Percentiles rank a stretch among this genome's conserved stretches.
These are phyloP conservation scores for Tetrahymena malaccensis DNA, from an alignment of 73 alveolate species.

Conservation along the genomic window DNA sequence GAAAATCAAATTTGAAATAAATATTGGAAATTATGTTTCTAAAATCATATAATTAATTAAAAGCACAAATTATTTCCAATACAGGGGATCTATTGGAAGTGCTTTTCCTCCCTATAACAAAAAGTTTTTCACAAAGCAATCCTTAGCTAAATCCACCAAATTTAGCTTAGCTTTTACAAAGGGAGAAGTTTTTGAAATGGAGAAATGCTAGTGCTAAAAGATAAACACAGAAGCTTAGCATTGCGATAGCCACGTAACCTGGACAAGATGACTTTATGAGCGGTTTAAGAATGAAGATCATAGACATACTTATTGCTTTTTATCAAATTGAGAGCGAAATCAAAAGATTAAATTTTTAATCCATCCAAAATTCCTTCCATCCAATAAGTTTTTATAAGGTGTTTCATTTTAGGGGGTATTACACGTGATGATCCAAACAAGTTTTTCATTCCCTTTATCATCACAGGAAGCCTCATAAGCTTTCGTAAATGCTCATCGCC, in stretches of 20 bases:
- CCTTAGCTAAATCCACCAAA: neutral
- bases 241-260: neutral
- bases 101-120: neutral
- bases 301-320: neutral
- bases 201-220: neutral
- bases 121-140: neutral
- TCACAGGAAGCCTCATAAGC: neutral
- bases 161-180: neutral
- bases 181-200: neutral
- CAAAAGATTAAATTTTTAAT: neutral
- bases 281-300: neutral
- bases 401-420: neutral
- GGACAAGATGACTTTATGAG: neutral
- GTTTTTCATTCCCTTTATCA: neutral
- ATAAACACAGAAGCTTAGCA: neutral
- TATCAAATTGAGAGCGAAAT: neutral
- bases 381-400: neutral
- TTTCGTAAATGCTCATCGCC: neutral
- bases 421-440: neutral
- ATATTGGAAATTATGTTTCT: neutral
- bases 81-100: slow-evolving; percentile 1
- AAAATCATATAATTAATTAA: neutral
- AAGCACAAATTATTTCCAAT: neutral
- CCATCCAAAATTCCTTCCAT: neutral
- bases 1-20: neutral